Evolutionary conservation across 805 yeast species (phyloP).

Genomic region (Metschnikowia aberdeeniae): DNA sequence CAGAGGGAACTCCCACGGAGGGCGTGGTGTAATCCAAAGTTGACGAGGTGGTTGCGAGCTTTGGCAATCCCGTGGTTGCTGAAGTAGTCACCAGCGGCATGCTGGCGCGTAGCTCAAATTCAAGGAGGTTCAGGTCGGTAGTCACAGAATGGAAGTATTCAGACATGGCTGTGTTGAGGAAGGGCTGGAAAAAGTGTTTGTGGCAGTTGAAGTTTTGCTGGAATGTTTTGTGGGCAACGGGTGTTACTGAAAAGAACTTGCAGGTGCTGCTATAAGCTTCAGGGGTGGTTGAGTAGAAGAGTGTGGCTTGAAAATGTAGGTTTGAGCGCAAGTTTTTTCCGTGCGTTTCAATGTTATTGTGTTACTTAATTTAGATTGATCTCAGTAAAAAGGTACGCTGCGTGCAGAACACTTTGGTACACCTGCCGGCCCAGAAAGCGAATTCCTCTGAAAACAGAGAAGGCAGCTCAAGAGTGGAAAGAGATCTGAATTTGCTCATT

Average conservation of each 20-base stretch:
- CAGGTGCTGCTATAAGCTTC: not conserved
- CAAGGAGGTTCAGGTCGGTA: not conserved
- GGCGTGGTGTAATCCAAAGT: conserved; percentile 40
- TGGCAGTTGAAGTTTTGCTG: not conserved
- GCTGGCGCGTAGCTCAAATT: not conserved
- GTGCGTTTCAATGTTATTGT: conserved; percentile 4
- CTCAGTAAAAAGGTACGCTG: not conserved
- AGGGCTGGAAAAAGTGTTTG: not conserved
- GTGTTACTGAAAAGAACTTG: not conserved
- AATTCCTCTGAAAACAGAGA: not conserved
- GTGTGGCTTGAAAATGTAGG: not conserved
- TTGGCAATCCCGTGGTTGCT: conserved; percentile 13
- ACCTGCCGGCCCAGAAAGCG: not conserved
- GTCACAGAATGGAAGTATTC: not conserved
- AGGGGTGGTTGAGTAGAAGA: not conserved
- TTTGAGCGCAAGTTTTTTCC: not conserved
- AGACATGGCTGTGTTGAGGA: too few species aligned
- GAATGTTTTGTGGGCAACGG: not conserved
- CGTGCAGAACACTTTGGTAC: not conserved
- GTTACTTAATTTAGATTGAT: not conserved
- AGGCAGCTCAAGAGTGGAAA: not conserved
- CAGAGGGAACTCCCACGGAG: conserved; percentile 53
- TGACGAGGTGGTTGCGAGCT: conserved; percentile 10
- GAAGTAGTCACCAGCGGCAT: conserved; percentile 5
- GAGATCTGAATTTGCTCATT: too few species aligned